These are phyloP conservation scores for Suillus lakei DNA, from an alignment of 768 basidiomycete genomes.

Conservation along the genomic window DNA sequence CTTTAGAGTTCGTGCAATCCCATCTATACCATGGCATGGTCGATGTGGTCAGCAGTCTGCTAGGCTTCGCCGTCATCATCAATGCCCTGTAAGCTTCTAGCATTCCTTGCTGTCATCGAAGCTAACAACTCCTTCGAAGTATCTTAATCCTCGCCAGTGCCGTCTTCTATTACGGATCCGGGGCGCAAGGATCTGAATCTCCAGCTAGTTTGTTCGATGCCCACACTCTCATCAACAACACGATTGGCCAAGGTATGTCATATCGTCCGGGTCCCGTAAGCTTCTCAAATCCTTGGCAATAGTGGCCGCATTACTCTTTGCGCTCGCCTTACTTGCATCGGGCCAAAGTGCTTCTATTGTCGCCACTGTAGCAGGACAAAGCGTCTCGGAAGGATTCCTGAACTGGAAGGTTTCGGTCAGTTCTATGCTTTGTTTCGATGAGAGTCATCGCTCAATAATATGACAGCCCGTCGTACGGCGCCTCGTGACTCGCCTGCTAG, in stretches of 20 bases:
- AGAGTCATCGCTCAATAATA: conserved; percentile 32
- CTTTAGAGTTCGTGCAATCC: conserved; percentile 56
- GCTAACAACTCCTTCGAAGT: conserved; percentile 38
- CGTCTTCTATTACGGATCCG: conserved; percentile 70
- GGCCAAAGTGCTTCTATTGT: conserved; percentile 92
- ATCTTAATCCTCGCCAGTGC: conserved; percentile 84
- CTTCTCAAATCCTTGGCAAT: conserved; percentile 13
- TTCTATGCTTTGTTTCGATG: conserved; percentile 15
- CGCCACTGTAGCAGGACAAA: conserved; percentile 89
- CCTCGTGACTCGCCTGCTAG: conserved; percentile 79
- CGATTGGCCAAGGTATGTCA: conserved; percentile 68
- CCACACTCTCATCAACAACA: conserved; percentile 67
- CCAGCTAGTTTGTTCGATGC: conserved; percentile 87
- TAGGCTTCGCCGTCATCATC: conserved; percentile 87
- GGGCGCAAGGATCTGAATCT: conserved; percentile 40
- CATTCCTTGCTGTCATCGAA: not conserved
- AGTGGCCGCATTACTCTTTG: conserved; percentile 89
- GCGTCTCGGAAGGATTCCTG: conserved; percentile 89
- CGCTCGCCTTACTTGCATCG: conserved; percentile 80
- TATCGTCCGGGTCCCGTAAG: not conserved
- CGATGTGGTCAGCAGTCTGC: conserved; percentile 69
- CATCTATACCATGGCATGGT: conserved; percentile 70
- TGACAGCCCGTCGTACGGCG: conserved; percentile 74
- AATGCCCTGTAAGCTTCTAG: conserved; percentile 69
- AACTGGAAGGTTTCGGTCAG: conserved; percentile 81